These are phyloP conservation scores for Licmophora abbreviata DNA, from an alignment of 108 stramenopile genomes.

Conservation along the genomic window DNA sequence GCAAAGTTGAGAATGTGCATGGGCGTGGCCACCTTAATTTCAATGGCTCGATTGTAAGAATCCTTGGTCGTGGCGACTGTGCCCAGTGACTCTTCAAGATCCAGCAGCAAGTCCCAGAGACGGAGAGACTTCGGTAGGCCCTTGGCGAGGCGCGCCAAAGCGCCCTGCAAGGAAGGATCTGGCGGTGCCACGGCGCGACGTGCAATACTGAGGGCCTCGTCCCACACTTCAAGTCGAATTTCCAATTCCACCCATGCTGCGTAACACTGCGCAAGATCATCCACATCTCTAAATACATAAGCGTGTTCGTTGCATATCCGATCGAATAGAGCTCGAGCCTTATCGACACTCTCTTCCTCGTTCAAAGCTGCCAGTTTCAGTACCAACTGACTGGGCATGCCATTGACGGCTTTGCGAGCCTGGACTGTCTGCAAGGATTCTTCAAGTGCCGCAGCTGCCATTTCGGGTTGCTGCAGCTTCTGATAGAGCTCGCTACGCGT, in stretches of 20 bases:
- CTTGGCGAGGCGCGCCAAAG: slow-evolving; percentile 39
- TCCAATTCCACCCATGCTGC: slow-evolving; percentile 94
- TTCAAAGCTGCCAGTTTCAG: slow-evolving; percentile 71
- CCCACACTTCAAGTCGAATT: slow-evolving; percentile 84
- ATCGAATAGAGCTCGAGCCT: slow-evolving; percentile 77
- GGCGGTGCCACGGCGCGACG: slow-evolving; percentile 32
- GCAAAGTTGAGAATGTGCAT: slow-evolving; percentile 93
- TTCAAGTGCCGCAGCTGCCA: slow-evolving; percentile 62
- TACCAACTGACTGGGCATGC: slow-evolving; percentile 74
- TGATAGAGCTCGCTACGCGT: slow-evolving; percentile 82
- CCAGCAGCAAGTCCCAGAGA: slow-evolving; percentile 91
- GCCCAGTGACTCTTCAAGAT: slow-evolving; percentile 95
- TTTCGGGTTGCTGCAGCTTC: slow-evolving; percentile 18
- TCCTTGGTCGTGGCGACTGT: slow-evolving; percentile 90
- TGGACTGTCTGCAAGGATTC: slow-evolving; percentile 67
- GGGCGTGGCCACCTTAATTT: slow-evolving; percentile 92
- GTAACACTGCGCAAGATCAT: slow-evolving; percentile 90
- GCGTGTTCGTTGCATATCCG: slow-evolving; percentile 54
- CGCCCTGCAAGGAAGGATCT: slow-evolving; percentile 11
- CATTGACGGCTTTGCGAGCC: slow-evolving; percentile 60
- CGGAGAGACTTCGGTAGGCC: slow-evolving; percentile 55
- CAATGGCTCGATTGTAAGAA: slow-evolving; percentile 88
- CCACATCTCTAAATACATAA: slow-evolving; percentile 64
- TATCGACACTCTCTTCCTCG: slow-evolving; percentile 59
- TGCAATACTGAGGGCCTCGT: slow-evolving; percentile 80